A percentile compares a stretch with the other conserved stretches of the same genome.
phyloP scores from a whole-genome alignment of 129 eudicot species.

The Flaveria robusta region DNA sequence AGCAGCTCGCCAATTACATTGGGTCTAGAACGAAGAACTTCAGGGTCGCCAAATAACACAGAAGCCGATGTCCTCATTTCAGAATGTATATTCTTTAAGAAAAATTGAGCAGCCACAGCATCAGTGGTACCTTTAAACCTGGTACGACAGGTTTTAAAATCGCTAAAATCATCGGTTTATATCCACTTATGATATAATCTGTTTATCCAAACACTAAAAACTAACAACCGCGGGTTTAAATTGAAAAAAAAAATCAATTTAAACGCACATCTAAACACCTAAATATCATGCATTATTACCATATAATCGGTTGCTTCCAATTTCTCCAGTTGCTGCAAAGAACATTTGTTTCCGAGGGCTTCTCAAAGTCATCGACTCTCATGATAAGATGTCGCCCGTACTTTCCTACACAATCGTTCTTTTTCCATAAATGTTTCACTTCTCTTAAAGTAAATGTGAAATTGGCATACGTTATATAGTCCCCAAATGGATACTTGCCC shows the following conservation, averaged over 20 bases:
- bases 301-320: constrained; percentile 70
- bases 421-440: constrained; percentile 69
- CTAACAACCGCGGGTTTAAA: not conserved
- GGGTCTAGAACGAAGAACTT: constrained; percentile 48
- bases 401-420: constrained; percentile 46
- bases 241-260: not conserved
- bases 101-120: constrained; percentile 69
- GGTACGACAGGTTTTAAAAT: not conserved
- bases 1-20: constrained; percentile 60
- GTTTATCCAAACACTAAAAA: constrained; percentile 12
- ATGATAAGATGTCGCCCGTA: constrained; percentile 52
- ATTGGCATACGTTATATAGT: constrained; percentile 47
- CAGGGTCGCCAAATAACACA: constrained; percentile 43
- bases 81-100: constrained; percentile 54
- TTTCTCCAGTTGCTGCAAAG: constrained; percentile 63
- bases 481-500: constrained; percentile 53
- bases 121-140: constrained; percentile 75
- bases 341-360: constrained; percentile 53
- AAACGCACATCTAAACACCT: not conserved
- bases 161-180: not conserved
- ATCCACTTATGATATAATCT: not conserved
- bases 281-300: constrained; percentile 32
- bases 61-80: constrained; percentile 52
- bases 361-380: constrained; percentile 58
- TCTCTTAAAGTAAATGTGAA: constrained; percentile 57